Base-by-base conservation (phyloP, 805 yeast species). In the Starmerella sp. region DNA sequence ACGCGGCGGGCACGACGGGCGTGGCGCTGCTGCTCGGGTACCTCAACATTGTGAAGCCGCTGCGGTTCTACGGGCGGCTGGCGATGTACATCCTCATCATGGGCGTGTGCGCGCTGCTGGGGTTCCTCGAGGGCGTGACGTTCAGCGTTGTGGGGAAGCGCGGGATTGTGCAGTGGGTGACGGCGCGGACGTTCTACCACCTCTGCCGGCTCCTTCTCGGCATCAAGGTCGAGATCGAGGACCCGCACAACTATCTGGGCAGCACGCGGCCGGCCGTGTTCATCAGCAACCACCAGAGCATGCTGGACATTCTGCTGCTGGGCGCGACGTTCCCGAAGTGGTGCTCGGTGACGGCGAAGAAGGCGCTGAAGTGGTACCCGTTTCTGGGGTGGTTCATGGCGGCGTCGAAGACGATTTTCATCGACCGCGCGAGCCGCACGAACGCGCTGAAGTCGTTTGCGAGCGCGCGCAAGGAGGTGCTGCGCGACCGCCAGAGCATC, bases 361-460 rank as follows among this genome's bases (percentile, higher is more conserved):
- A 80, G 67, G 83, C 86, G 5, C 76, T 93, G 64, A 81, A 86
- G 64, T 87, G 79, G 66, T 74, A 88, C 52, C 99, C 99, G 15
- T 78, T 93, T 63, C 75, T 93, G 62, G 99, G 99, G 13, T 91
- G 97, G 97, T 93, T 90, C 72, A 90, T 93, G 98, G 65, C 80
- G 30, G 77, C 88, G 29, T 81, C 93, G 59, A 96, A 96, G 11
- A 84, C 97, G 1, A 84, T 91, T 63, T 93, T 93, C 71, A 74
- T 93, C 54, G 96, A 93, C 67, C 81, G 99, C 67, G 72, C 81
- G 6, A 82, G 81, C 67, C 80, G 87, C 60, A 80, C 79, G 55
- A 81, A 84, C 65, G 89, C 97, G 28, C 78, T 87, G 55, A 74
- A 73, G 54, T 85, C 93, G 9, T 78, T 93, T 67, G 82, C 82